These are phyloP conservation scores for Neurospora discreta DNA, from an alignment of 495 filamentous ascomycete genomes.

Conservation along the genomic window DNA sequence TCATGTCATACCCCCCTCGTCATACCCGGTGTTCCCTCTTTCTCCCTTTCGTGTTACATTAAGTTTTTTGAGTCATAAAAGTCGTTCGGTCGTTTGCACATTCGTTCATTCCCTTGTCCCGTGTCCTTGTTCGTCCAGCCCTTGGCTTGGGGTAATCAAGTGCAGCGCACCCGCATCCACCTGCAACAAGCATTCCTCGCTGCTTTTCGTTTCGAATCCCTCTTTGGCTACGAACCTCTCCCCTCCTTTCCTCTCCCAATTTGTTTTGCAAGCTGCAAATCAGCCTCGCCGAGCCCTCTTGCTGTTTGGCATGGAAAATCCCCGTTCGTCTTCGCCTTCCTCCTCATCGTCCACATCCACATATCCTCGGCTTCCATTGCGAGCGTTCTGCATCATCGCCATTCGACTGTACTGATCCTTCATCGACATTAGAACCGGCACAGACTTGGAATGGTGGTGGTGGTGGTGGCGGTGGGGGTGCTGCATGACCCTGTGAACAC, in stretches of 20 bases:
- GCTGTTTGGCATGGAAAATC: background rate
- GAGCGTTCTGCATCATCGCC: background rate
- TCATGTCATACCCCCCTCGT: background rate
- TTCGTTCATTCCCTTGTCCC: background rate
- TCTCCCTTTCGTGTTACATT: background rate
- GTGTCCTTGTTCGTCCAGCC: background rate
- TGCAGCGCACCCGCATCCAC: background rate
- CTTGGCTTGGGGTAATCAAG: background rate
- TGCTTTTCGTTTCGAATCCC: background rate
- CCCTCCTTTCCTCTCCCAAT: background rate
- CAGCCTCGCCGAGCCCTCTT: background rate
- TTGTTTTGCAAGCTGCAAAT: background rate
- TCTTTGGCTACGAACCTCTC: background rate
- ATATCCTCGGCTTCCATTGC: background rate
- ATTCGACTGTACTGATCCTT: background rate
- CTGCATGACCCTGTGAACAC: background rate
- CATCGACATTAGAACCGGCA: background rate
- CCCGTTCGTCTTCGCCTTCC: background rate
- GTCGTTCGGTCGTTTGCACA: background rate
- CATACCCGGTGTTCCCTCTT: background rate
- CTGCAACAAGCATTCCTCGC: background rate
- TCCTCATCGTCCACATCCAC: background rate
- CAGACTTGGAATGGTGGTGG: background rate
- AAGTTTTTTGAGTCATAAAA: background rate
- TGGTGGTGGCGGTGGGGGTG: background rate